These are phyloP conservation scores for Arthonia radiata DNA, from an alignment of 495 filamentous ascomycete genomes.

Conservation along the genomic window DNA sequence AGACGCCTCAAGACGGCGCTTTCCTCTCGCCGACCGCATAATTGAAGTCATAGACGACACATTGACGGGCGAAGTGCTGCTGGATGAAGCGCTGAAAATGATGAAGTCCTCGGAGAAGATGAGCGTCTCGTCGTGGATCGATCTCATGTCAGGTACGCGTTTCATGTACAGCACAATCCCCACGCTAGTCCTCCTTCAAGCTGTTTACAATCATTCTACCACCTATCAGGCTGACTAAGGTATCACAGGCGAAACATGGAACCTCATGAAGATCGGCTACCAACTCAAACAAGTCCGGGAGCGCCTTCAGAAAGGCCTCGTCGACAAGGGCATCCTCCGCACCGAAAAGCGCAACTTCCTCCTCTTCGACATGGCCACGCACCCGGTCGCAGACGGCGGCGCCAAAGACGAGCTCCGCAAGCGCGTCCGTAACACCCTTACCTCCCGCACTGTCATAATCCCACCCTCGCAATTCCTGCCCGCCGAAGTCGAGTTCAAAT, in stretches of 20 bases:
- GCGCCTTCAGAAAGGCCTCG: conserved; percentile 88
- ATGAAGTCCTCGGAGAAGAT: conserved; percentile 99
- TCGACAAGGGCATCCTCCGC: conserved; percentile 93
- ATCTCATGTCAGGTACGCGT: conserved; percentile 82
- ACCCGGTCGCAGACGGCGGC: conserved; percentile 89
- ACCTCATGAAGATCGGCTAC: conserved; percentile 99
- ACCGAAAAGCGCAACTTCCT: conserved; percentile 98
- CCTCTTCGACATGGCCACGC: conserved; percentile 98
- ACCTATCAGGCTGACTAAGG: too few relatives aligned
- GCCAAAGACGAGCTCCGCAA: conserved; percentile 92
- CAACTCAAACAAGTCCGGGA: conserved; percentile 98
- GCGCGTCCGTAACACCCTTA: conserved; percentile 78
- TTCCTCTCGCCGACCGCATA: conserved; percentile 71
- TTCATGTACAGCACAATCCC: conserved; percentile 1
- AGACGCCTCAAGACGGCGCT: conserved; percentile 73
- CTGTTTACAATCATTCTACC: conserved; percentile 8
- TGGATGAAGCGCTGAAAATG: conserved; percentile 98
- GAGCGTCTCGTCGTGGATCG: conserved; percentile 97
- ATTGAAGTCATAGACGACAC: conserved; percentile 97
- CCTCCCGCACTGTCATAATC: conserved; percentile 78
- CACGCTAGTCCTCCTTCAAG: conserved; percentile 2
- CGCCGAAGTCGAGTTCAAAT: conserved; percentile 80
- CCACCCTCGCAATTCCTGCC: conserved; percentile 64
- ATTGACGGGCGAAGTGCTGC: conserved; percentile 84
- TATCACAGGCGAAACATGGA: conserved; percentile 82